phyloP scores from a whole-genome alignment of 352 stramenopile species.

The Phytophthora pini region DNA sequence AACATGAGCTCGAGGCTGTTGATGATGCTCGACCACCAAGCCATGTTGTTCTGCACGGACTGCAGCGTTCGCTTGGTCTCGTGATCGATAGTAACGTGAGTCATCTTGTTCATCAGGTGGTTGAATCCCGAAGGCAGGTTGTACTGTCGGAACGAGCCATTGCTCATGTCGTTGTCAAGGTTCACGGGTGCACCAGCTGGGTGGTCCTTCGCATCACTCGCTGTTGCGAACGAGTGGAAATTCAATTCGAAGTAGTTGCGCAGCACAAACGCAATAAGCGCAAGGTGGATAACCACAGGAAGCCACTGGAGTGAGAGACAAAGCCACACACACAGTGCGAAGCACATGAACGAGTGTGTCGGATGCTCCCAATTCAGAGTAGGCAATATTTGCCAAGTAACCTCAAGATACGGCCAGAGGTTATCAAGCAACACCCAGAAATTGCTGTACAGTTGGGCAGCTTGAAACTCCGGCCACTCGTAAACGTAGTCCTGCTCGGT shows the following conservation, averaged over 20 bases:
- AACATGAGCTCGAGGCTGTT: slow-evolving; percentile 89
- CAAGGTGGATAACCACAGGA: slow-evolving; percentile 78
- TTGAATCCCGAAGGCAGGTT: slow-evolving; percentile 85
- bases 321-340: slow-evolving; percentile 83
- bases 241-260: slow-evolving; percentile 89
- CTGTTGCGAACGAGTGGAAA: slow-evolving; percentile 73
- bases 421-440: slow-evolving; percentile 88
- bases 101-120: slow-evolving; percentile 92
- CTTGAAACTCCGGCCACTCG: slow-evolving; percentile 85
- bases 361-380: slow-evolving; percentile 89
- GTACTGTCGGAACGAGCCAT: slow-evolving; percentile 76
- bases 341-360: slow-evolving; percentile 87
- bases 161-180: slow-evolving; percentile 42
- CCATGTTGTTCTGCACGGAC: slow-evolving; percentile 90
- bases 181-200: slow-evolving; percentile 17
- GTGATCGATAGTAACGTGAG: slow-evolving; percentile 83
- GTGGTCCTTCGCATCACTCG: slow-evolving; percentile 59
- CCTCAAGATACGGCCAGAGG: slow-evolving; percentile 86
- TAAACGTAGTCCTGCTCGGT: slow-evolving; percentile 76
- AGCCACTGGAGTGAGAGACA: slow-evolving; percentile 86
- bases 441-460: slow-evolving; percentile 85
- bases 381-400: slow-evolving; percentile 82
- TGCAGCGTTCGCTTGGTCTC: slow-evolving; percentile 86
- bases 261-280: slow-evolving; percentile 80
- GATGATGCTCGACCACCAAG: slow-evolving; percentile 87